These are phyloP conservation scores for Didymella keratinophila DNA, from an alignment of 2,329 filamentous ascomycete genomes.

Conservation along the genomic window DNA sequence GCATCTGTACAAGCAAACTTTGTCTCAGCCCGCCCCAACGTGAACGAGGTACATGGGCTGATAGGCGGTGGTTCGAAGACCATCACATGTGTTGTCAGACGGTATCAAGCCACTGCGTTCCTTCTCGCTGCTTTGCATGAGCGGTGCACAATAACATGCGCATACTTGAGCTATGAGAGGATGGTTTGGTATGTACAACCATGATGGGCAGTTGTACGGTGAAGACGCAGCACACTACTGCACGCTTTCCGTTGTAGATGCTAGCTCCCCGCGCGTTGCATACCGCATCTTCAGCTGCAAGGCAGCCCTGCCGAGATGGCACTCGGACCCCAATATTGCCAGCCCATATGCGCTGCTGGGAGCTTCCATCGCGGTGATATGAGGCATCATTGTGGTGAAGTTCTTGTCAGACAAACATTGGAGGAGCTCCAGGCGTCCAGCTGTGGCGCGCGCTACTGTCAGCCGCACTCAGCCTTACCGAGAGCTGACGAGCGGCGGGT, in stretches of 20 bases:
- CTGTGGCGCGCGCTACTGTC: slow-evolving; percentile 17
- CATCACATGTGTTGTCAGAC: background rate
- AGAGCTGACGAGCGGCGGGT: no score
- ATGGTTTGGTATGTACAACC: slow-evolving; percentile 9
- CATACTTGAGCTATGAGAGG: background rate
- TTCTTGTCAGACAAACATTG: background rate
- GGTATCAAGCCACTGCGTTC: slow-evolving; percentile 1
- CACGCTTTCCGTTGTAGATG: slow-evolving; percentile 13
- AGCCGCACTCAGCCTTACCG: slow-evolving; percentile 4
- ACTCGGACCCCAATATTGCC: background rate
- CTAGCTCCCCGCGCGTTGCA: slow-evolving; percentile 5
- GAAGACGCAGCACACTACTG: slow-evolving; percentile 19
- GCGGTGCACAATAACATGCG: background rate
- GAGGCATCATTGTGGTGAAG: no score
- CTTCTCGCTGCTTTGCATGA: background rate
- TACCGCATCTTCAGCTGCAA: slow-evolving; percentile 18
- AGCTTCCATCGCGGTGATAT: no score
- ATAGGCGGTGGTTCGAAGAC: slow-evolving; percentile 1
- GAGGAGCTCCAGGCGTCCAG: slow-evolving; percentile 1
- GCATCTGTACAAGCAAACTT: background rate
- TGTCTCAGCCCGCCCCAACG: slow-evolving; percentile 11
- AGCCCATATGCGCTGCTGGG: background rate
- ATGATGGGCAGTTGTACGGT: slow-evolving; percentile 16
- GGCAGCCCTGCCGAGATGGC: slow-evolving; percentile 12
- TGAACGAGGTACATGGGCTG: slow-evolving; percentile 8